Evolutionary conservation across 176 grass and related monocot genomes (phyloP).

Genomic region (Avena atlantica): DNA sequence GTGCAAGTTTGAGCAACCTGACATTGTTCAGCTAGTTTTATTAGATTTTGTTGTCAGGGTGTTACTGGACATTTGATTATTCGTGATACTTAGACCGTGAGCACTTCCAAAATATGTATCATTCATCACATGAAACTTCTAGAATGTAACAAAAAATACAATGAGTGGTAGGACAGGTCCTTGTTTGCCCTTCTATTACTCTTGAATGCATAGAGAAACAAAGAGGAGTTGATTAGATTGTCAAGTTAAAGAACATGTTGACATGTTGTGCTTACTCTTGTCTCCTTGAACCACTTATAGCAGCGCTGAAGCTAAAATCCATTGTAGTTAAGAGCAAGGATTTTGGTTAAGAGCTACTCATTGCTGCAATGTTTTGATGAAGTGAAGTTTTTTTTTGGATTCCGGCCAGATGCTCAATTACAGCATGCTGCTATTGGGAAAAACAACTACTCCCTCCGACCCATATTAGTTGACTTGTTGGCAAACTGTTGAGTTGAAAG

Average conservation of each 20-base stretch:
- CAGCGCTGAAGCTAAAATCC: conserved; percentile 14
- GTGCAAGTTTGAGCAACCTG: background rate
- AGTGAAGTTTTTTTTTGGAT: conserved; percentile 24
- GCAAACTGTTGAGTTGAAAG: background rate
- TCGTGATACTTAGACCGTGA: background rate
- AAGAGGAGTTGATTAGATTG: background rate
- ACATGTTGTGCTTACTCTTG: conserved; percentile 18
- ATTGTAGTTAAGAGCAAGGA: too few species aligned
- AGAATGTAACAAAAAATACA: conserved; percentile 26
- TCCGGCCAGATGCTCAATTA: background rate
- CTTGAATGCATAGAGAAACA: background rate
- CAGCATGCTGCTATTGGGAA: background rate
- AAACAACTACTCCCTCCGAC: background rate
- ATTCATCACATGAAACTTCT: background rate
- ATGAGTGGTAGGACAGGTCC: background rate
- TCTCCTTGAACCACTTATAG: conserved; percentile 5
- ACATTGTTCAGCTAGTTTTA: conserved; percentile 2
- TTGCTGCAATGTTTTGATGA: conserved; percentile 24
- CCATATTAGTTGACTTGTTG: too few species aligned
- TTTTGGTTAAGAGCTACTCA: background rate
- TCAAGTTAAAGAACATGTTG: conserved; percentile 5
- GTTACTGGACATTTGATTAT: conserved; percentile 10
- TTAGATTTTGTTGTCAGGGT: background rate
- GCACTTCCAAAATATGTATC: background rate
- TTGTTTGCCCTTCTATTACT: background rate